Conservation (phyloP, 768 basidiomycete species). For the Tubosaeta sp. region DNA sequence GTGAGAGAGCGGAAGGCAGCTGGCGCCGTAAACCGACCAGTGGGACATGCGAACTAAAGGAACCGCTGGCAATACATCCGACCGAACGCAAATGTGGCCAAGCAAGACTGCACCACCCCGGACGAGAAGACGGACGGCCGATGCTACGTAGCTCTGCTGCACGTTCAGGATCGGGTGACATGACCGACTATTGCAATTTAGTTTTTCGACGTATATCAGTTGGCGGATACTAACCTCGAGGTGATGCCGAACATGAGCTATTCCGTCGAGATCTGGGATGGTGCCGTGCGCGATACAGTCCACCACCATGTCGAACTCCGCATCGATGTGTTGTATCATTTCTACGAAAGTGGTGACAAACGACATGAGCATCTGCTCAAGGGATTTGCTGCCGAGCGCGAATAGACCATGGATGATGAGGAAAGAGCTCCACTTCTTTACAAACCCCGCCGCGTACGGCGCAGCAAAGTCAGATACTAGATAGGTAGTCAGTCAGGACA, state of each 20-base stretch:
- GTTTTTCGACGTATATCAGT: background rate
- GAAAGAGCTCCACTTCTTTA: constrained; percentile 10
- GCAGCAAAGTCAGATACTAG: constrained; percentile 8
- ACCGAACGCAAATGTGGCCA: constrained; percentile 14
- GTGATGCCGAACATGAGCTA: constrained; percentile 1
- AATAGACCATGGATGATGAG: constrained; percentile 12
- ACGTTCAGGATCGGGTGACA: constrained; percentile 2
- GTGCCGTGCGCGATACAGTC: constrained; percentile 11
- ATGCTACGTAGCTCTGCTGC: constrained; percentile 8
- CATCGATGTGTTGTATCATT: constrained; percentile 7
- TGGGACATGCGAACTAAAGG: constrained; percentile 8
- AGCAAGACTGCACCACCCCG: constrained; percentile 11
- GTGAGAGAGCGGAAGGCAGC: background rate
- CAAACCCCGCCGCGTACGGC: constrained; percentile 4
- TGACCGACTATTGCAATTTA: background rate
- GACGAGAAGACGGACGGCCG: constrained; percentile 10
- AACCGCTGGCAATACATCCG: constrained; percentile 5
- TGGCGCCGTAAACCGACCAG: constrained; percentile 2
- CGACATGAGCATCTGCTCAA: constrained; percentile 2
- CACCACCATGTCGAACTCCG: constrained; percentile 7
- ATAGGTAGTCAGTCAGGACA: background rate
- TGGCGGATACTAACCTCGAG: background rate
- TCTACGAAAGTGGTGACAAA: constrained; percentile 14
- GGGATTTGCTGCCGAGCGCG: constrained; percentile 1
- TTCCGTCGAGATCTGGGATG: constrained; percentile 8